Conservation (phyloP, 192 early-diverging fungal genomes). For the Martensiomyces pterosporus region DNA sequence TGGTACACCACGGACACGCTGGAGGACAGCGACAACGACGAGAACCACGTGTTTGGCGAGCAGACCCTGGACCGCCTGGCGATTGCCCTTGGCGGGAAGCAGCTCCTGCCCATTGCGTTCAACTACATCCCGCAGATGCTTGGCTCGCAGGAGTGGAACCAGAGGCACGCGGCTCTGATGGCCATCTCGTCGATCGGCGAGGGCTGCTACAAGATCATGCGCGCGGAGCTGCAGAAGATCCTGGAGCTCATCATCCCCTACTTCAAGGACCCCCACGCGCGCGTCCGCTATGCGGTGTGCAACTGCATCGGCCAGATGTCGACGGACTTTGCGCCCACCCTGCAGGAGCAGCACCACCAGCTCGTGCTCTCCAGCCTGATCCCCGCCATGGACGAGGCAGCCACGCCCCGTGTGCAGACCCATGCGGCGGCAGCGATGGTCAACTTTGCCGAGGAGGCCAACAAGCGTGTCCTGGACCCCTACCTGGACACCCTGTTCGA, state of each 20-base stretch:
- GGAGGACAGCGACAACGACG: conserved; percentile 89
- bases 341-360: conserved; percentile 73
- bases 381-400: conserved; percentile 77
- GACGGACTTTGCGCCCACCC: conserved; percentile 83
- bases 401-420: conserved; percentile 84
- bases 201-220: conserved; percentile 94
- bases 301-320: conserved; percentile 97
- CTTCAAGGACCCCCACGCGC: conserved; percentile 84
- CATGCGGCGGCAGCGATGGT: conserved; percentile 96
- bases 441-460: conserved; percentile 92
- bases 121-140: conserved; percentile 87
- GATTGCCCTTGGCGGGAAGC: conserved; percentile 77
- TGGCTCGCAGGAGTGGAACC: conserved; percentile 75
- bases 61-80: conserved; percentile 96
- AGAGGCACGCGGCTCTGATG: conserved; percentile 89
- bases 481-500: conserved; percentile 89
- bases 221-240: conserved; percentile 80
- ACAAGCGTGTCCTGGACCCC: conserved; percentile 77
- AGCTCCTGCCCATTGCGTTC: conserved; percentile 86
- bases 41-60: conserved; percentile 85
- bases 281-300: conserved; percentile 95
- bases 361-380: conserved; percentile 73
- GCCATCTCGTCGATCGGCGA: conserved; percentile 96
- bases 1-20: conserved; percentile 88
- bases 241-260: conserved; percentile 76